phyloP scores from a whole-genome alignment of 805 yeast species.

The Cyberlindnera maritima region DNA sequence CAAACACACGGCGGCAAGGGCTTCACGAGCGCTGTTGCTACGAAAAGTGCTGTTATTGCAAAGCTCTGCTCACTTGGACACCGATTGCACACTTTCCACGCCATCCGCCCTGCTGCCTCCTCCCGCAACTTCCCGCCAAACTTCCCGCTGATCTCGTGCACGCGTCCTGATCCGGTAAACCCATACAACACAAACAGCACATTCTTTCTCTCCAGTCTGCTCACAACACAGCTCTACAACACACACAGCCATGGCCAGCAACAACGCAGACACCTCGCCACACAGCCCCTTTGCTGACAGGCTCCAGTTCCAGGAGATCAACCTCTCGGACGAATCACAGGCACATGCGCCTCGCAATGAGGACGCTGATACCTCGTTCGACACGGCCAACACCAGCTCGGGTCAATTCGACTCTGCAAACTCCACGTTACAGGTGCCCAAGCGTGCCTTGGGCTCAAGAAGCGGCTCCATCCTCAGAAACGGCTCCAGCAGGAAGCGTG shows the following conservation, averaged over 20 bases:
- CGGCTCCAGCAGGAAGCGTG: conserved; percentile 7
- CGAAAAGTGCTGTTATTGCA: too few relatives aligned
- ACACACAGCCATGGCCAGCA: not conserved
- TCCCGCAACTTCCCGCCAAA: not conserved
- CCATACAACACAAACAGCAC: not conserved
- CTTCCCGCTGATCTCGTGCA: not conserved
- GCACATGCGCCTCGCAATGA: not conserved
- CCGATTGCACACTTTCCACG: not conserved
- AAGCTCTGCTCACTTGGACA: too few relatives aligned
- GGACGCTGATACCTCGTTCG: conserved; percentile 3
- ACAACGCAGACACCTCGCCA: conserved; percentile 18
- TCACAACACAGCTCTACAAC: too few relatives aligned
- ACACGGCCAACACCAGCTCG: conserved; percentile 4
- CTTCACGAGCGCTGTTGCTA: not conserved
- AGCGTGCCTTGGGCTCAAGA: conserved; percentile 8
- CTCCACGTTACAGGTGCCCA: conserved; percentile 13
- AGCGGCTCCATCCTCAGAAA: conserved; percentile 26
- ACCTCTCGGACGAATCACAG: conserved; percentile 20
- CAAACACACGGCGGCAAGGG: not conserved
- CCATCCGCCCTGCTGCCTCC: not conserved
- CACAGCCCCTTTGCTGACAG: conserved; percentile 28
- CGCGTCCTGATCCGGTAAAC: not conserved
- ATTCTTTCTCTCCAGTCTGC: too few relatives aligned
- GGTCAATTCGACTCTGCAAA: conserved; percentile 4
- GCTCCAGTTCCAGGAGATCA: conserved; percentile 26